These are phyloP conservation scores for Aureobasidium vineae DNA, from an alignment of 2,329 filamentous ascomycete genomes.

Conservation along the genomic window DNA sequence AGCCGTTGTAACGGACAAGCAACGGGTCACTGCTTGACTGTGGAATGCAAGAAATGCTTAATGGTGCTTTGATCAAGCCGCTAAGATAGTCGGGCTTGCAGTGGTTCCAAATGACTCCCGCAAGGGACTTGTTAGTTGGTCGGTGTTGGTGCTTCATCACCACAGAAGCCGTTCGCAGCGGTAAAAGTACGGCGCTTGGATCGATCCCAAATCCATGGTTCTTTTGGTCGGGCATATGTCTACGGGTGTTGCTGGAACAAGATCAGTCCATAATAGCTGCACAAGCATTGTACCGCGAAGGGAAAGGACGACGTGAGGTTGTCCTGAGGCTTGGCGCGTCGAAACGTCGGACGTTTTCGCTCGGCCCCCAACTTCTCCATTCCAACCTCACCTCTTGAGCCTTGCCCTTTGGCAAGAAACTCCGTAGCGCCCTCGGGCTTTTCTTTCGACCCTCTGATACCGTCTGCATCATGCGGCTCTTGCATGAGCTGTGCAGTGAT, in stretches of 20 bases:
- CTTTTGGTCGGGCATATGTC: background rate
- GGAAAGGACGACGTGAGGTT: constrained; percentile 1
- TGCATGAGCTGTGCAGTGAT: constrained; percentile 9
- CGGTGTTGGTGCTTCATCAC: constrained; percentile 4
- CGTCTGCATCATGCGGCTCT: constrained; percentile 21
- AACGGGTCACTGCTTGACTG: background rate
- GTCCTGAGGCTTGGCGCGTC: constrained; percentile 13
- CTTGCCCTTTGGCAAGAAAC: constrained; percentile 8
- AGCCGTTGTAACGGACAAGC: background rate
- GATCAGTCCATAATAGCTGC: constrained; percentile 9
- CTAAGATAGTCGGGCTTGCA: constrained; percentile 7
- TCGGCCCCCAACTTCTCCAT: constrained; percentile 16
- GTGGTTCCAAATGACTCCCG: background rate
- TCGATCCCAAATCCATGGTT: background rate
- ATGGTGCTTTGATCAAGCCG: constrained; percentile 2
- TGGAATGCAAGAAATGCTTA: constrained; percentile 17
- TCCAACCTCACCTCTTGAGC: constrained; percentile 24
- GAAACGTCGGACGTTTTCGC: constrained; percentile 20
- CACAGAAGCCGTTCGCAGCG: constrained; percentile 13
- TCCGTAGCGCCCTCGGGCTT: constrained; percentile 25
- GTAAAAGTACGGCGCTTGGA: background rate
- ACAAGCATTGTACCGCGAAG: background rate
- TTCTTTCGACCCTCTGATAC: background rate
- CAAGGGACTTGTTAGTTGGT: background rate
- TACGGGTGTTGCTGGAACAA: background rate